Percentiles rank a stretch among this genome's conserved stretches.
Evolutionary conservation across 2,329 filamentous ascomycete genomes (phyloP).

Genomic region (Sarocladium kiliense): DNA sequence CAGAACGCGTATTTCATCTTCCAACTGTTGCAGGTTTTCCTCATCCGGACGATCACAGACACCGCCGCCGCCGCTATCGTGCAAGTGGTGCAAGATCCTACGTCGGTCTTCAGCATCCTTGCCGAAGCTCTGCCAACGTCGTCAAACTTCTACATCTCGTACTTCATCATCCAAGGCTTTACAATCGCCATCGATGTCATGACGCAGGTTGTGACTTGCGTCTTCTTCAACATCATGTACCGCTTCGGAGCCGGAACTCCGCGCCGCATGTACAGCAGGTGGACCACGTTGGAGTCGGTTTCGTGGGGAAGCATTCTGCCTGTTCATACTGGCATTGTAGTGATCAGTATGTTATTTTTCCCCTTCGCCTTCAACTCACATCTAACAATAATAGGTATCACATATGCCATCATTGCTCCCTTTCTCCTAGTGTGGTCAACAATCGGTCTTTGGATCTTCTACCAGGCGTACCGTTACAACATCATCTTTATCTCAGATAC

Average conservation of each 20-base stretch:
- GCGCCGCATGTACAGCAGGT: constrained; percentile 69
- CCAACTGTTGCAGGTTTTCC: constrained; percentile 85
- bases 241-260: constrained; percentile 71
- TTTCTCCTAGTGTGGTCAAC: constrained; percentile 75
- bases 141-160: constrained; percentile 89
- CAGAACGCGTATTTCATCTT: constrained; percentile 91
- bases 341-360: constrained; percentile 50
- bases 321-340: constrained; percentile 68
- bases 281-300: constrained; percentile 60
- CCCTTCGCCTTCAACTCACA: too few relatives aligned
- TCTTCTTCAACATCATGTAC: constrained; percentile 63
- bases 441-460: constrained; percentile 71
- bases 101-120: constrained; percentile 56
- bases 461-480: constrained; percentile 82
- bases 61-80: constrained; percentile 66
- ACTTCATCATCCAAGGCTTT: constrained; percentile 81
- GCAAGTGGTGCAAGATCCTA: constrained; percentile 59
- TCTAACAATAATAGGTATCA: constrained; percentile 47
- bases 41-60: constrained; percentile 77
- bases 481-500: constrained; percentile 75
- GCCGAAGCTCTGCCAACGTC: constrained; percentile 71
- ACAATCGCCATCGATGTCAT: constrained; percentile 67
- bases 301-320: constrained; percentile 76
- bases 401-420: constrained; percentile 79
- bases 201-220: constrained; percentile 59